Conservation (phyloP, 768 basidiomycete genomes). For the Boletus fagicola region DNA sequence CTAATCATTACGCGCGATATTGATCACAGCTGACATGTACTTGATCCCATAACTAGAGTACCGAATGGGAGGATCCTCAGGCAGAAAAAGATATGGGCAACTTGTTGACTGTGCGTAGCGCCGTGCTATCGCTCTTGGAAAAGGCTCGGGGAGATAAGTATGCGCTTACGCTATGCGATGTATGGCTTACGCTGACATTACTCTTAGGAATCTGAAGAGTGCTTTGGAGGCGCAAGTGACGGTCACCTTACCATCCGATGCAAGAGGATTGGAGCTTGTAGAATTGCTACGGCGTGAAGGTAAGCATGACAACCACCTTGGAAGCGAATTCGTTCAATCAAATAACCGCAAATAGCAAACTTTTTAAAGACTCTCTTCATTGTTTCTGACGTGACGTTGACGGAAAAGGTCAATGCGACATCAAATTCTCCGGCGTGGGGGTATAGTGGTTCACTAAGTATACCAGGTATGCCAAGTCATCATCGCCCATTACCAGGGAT, state of each 20-base stretch:
- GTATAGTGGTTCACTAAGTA: slow-evolving; percentile 41
- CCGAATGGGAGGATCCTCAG: slow-evolving; percentile 59
- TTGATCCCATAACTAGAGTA: slow-evolving; percentile 36
- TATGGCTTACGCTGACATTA: slow-evolving; percentile 2
- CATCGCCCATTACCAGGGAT: not conserved
- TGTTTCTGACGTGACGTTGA: slow-evolving; percentile 66
- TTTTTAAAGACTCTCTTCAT: slow-evolving; percentile 76
- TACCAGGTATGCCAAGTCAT: slow-evolving; percentile 44
- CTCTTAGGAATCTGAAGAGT: slow-evolving; percentile 63
- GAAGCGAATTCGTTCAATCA: not conserved
- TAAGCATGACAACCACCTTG: not conserved
- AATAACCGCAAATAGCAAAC: slow-evolving; percentile 41
- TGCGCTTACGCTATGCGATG: slow-evolving; percentile 15
- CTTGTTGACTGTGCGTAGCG: slow-evolving; percentile 58
- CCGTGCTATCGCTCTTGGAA: slow-evolving; percentile 69
- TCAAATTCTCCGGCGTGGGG: slow-evolving; percentile 47
- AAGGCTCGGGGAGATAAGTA: slow-evolving; percentile 75
- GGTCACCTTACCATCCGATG: slow-evolving; percentile 48
- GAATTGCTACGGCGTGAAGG: slow-evolving; percentile 47
- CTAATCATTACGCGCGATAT: not conserved
- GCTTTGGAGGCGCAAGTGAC: slow-evolving; percentile 77
- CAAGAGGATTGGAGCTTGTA: slow-evolving; percentile 29
- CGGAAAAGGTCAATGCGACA: slow-evolving; percentile 43
- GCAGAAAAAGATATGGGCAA: slow-evolving; percentile 62
- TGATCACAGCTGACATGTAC: not conserved